phyloP scores from a whole-genome alignment of 441 rosid species.

The Mallotus japonicus region DNA sequence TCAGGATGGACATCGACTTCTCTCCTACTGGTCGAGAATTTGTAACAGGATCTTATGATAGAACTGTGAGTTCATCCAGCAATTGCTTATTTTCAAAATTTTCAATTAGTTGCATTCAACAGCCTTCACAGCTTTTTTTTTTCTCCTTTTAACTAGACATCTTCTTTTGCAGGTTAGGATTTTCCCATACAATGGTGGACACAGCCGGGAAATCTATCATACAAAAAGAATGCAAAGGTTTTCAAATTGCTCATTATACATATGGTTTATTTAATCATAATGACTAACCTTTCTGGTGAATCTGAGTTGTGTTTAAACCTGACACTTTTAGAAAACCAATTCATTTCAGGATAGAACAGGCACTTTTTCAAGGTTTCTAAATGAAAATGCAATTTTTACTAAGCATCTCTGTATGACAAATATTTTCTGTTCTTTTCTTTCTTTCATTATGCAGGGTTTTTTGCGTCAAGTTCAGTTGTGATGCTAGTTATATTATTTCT shows the following conservation, averaged over 20 bases:
- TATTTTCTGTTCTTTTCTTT: background rate
- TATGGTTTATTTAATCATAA: background rate
- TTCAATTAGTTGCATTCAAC: background rate
- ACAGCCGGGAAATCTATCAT: conserved; percentile 87
- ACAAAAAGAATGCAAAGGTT: conserved; percentile 98
- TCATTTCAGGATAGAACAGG: background rate
- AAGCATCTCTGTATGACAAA: conserved; percentile 6
- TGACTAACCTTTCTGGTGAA: conserved; percentile 6
- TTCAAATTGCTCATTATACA: too few species aligned
- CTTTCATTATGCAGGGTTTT: conserved; percentile 58
- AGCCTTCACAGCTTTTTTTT: background rate
- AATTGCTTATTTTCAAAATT: conserved; percentile 2
- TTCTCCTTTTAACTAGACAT: conserved; percentile 10
- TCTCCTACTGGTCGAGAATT: conserved; percentile 99
- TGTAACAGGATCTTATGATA: conserved; percentile 94
- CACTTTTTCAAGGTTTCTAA: background rate
- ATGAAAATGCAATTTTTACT: background rate
- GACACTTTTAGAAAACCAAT: background rate
- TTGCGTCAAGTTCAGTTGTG: conserved; percentile 86
- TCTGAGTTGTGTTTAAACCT: background rate
- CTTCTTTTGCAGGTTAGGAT: conserved; percentile 57
- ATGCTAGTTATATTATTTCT: conserved; percentile 78
- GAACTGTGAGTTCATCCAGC: conserved; percentile 57
- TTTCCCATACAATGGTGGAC: conserved; percentile 87
- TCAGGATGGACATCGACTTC: conserved; percentile 95